Conservation (phyloP, 164 flowering plant genomes). For the Berberis thunbergii region DNA sequence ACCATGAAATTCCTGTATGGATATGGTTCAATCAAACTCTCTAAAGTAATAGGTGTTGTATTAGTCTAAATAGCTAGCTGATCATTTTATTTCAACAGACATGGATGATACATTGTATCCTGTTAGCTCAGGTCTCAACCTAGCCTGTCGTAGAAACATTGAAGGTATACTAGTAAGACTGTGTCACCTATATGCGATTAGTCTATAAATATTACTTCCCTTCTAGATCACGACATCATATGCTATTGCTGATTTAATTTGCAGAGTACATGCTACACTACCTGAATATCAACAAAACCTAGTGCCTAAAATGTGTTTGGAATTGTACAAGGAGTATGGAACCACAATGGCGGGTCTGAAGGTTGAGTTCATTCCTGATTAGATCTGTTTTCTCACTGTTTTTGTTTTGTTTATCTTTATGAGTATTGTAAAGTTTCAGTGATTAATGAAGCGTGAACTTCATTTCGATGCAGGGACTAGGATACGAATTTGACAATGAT, state of each 20-base stretch:
- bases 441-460: neutral
- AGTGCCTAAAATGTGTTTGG: constrained; percentile 82
- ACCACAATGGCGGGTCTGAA: constrained; percentile 98
- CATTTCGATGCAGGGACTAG: constrained; percentile 45
- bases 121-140: constrained; percentile 63
- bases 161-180: constrained; percentile 41
- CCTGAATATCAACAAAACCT: constrained; percentile 59
- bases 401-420: too few species aligned
- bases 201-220: too few species aligned
- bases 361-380: constrained; percentile 24
- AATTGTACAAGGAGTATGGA: constrained; percentile 76
- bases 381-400: too few species aligned
- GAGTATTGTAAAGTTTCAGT: too few species aligned
- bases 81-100: constrained; percentile 32
- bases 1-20: too few species aligned
- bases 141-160: constrained; percentile 84
- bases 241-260: neutral
- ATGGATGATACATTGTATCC: constrained; percentile 95
- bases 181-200: neutral
- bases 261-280: constrained; percentile 70
- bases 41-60: neutral
- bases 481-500: constrained; percentile 78
- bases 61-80: neutral
- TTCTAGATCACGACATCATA: neutral
- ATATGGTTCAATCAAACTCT: too few species aligned